These are phyloP conservation scores for Theobroma grandiflorum DNA, from an alignment of 441 rosid species.

Conservation along the genomic window DNA sequence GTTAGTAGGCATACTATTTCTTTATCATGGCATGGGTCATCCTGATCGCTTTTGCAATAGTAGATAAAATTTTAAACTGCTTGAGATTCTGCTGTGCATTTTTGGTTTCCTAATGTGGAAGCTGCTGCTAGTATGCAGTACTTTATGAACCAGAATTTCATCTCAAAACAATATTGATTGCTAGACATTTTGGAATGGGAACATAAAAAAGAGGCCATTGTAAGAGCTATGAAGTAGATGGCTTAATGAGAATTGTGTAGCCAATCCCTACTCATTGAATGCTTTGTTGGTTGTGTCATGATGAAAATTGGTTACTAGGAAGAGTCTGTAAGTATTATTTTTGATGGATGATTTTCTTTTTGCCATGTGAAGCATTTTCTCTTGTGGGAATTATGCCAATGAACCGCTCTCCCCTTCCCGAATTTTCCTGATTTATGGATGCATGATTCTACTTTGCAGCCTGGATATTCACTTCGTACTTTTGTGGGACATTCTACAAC, in stretches of 20 bases:
- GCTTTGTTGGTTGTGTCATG: background rate
- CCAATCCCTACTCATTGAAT: background rate
- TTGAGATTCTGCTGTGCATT: background rate
- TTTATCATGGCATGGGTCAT: background rate
- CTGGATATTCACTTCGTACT: conserved; percentile 57
- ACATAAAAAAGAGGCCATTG: background rate
- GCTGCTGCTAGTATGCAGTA: background rate
- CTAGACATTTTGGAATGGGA: background rate
- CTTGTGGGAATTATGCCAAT: background rate
- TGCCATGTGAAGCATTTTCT: background rate
- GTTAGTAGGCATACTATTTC: conserved; percentile 41
- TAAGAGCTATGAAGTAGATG: background rate
- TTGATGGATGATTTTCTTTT: background rate
- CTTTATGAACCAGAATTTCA: background rate
- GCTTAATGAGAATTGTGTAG: background rate
- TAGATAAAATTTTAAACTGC: background rate
- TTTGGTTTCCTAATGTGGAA: background rate
- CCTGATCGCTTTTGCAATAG: background rate
- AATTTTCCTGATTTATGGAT: background rate
- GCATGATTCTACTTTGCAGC: conserved; percentile 50
- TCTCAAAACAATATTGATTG: background rate
- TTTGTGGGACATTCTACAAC: conserved; percentile 65
- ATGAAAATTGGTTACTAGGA: background rate
- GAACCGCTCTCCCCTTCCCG: background rate
- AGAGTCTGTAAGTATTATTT: background rate